phyloP scores from a whole-genome alignment of 768 basidiomycete genomes.

The Psilocybe tampanensis region DNA sequence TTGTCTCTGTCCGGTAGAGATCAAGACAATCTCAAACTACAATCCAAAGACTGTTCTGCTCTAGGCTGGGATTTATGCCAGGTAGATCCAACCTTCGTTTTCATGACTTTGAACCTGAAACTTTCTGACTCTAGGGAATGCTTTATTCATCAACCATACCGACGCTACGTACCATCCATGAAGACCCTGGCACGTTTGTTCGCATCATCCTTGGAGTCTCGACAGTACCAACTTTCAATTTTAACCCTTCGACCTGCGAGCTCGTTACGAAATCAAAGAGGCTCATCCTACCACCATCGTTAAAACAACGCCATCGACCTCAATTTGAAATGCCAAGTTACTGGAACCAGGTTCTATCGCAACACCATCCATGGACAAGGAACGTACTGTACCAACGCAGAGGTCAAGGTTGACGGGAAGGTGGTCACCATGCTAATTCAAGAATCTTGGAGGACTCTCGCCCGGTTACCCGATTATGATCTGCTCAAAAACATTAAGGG shows the following conservation, averaged over 20 bases:
- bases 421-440: too few relatives aligned
- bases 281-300: not conserved
- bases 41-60: not conserved
- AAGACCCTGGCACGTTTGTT: not conserved
- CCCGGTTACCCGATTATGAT: too few relatives aligned
- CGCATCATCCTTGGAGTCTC: not conserved
- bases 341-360: not conserved
- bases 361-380: constrained; percentile 19
- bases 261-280: not conserved
- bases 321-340: not conserved
- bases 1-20: not conserved
- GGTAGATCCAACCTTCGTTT: not conserved
- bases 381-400: constrained; percentile 18
- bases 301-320: not conserved
- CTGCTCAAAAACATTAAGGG: not conserved
- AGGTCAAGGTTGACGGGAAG: too few relatives aligned
- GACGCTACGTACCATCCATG: not conserved
- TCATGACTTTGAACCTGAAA: too few relatives aligned
- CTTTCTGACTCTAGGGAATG: not conserved
- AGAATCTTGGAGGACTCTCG: too few relatives aligned
- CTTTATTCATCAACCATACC: not conserved
- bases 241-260: not conserved
- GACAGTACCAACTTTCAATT: not conserved
- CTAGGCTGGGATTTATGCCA: not conserved
- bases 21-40: not conserved